Evolutionary conservation across 345 rosid species (phyloP).

Genomic region (Kernera saxatilis): DNA sequence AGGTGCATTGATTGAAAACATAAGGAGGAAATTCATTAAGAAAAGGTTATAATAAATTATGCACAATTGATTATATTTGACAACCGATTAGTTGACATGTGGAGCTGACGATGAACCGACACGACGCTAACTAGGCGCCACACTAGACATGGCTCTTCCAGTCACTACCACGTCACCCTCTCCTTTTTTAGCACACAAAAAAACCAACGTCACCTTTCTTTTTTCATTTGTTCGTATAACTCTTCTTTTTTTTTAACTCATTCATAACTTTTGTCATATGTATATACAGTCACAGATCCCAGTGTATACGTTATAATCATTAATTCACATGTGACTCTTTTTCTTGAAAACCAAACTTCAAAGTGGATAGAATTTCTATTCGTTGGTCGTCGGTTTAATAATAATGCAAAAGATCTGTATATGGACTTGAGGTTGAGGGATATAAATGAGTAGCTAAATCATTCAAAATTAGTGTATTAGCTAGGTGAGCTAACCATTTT

Average conservation of each 20-base stretch:
- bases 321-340: not conserved
- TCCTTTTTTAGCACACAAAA: not conserved
- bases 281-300: not conserved
- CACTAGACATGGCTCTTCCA: slow-evolving; percentile 7
- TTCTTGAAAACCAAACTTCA: not conserved
- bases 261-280: not conserved
- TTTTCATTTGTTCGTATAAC: not conserved
- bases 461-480: not conserved
- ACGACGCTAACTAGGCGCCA: slow-evolving; percentile 33
- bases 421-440: not conserved
- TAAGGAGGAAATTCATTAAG: not conserved
- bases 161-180: slow-evolving; percentile 31
- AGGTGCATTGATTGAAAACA: not conserved
- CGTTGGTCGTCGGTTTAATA: no score
- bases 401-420: not conserved
- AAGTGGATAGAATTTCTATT: not conserved
- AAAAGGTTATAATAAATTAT: not conserved
- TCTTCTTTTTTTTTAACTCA: not conserved
- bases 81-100: slow-evolving; percentile 21
- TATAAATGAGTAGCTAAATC: not conserved
- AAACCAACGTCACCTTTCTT: not conserved
- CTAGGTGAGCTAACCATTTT: not conserved
- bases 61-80: slow-evolving; percentile 3
- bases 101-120: slow-evolving; percentile 34
- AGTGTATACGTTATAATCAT: not conserved